phyloP scores from a whole-genome alignment of 2,329 filamentous ascomycete genomes.

The Apiospora arundinis region DNA sequence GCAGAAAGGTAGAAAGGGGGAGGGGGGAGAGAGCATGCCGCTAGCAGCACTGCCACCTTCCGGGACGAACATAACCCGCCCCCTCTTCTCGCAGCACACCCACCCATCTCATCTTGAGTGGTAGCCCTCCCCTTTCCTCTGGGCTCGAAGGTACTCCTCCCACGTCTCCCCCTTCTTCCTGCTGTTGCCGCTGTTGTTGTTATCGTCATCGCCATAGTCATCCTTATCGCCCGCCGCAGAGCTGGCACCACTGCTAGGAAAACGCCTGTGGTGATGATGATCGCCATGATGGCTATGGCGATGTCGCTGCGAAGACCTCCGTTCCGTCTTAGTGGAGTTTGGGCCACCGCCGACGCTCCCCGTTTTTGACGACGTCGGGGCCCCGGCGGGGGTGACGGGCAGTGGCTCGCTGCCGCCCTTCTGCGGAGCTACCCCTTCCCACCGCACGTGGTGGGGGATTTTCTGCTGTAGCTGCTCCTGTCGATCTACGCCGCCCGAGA shows the following conservation, averaged over 20 bases:
- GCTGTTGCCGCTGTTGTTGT: neutral
- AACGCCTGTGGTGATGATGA: neutral
- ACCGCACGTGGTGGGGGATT: neutral
- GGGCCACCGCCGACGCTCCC: neutral
- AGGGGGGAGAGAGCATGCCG: no score
- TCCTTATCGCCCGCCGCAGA: neutral
- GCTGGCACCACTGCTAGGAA: neutral
- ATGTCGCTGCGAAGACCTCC: neutral
- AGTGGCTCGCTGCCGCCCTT: neutral
- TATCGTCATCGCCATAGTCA: neutral
- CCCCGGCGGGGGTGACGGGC: neutral
- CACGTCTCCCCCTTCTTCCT: constrained; percentile 4
- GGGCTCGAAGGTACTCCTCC: constrained; percentile 7
- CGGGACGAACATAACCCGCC: neutral
- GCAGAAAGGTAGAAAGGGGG: no score
- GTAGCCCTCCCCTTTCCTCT: neutral
- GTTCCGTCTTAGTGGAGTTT: neutral
- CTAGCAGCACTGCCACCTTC: neutral
- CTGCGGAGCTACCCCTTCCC: neutral
- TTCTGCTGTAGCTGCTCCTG: neutral
- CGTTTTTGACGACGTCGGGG: neutral
- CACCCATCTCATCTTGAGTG: neutral
- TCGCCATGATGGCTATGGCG: neutral
- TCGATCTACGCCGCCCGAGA: neutral
- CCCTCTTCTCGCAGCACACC: neutral